Evolutionary conservation across 2,329 filamentous ascomycete genomes (phyloP).

Genomic region (Diaporthe sp.): DNA sequence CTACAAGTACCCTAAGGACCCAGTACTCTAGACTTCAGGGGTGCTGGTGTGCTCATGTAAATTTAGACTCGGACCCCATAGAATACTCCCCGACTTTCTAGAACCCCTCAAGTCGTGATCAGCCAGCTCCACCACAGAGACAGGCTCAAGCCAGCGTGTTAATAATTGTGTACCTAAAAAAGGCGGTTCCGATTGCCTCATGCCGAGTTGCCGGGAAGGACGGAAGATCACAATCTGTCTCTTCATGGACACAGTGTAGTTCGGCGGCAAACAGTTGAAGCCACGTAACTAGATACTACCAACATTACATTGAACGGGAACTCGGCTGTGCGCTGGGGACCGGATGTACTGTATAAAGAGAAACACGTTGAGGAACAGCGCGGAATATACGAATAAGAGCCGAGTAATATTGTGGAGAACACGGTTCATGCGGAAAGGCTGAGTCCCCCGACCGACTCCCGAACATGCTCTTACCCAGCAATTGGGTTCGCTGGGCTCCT

Average conservation of each 20-base stretch:
- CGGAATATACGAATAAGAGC: background rate
- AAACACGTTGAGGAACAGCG: background rate
- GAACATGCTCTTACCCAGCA: background rate
- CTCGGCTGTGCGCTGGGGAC: background rate
- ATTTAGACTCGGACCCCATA: background rate
- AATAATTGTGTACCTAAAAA: background rate
- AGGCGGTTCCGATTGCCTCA: background rate
- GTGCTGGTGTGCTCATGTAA: background rate
- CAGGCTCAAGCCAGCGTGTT: background rate
- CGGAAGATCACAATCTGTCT: slow-evolving; percentile 2
- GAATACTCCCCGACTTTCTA: slow-evolving; percentile 1
- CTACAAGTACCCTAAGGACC: background rate
- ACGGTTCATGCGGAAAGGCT: background rate
- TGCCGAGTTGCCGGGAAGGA: background rate
- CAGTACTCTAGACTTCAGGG: background rate
- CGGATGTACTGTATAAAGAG: background rate
- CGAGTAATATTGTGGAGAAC: slow-evolving; percentile 1
- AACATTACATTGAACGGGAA: background rate
- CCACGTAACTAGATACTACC: background rate
- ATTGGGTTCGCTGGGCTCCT: too few relatives aligned
- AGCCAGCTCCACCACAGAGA: background rate
- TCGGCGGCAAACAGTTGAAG: background rate
- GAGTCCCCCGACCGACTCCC: background rate
- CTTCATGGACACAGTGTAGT: background rate
- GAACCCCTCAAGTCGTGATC: background rate